phyloP scores from a whole-genome alignment of 495 filamentous ascomycete species.

The Annulohypoxylon maeteangense region DNA sequence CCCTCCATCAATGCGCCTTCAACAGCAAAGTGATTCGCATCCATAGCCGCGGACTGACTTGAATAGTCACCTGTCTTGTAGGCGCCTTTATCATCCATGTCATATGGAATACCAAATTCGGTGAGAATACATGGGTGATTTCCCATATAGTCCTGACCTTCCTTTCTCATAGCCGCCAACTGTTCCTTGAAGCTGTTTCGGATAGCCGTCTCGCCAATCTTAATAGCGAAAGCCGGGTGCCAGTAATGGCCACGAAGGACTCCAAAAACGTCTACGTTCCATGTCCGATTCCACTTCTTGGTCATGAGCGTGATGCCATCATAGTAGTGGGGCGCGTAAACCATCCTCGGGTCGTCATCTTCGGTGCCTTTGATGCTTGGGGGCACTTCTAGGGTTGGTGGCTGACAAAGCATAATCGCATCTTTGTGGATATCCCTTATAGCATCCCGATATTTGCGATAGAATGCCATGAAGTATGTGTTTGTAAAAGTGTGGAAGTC shows the following conservation, averaged over 20 bases:
- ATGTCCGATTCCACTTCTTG: slow-evolving; percentile 97
- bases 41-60: slow-evolving; percentile 92
- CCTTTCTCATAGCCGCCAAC: slow-evolving; percentile 84
- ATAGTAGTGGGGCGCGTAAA: slow-evolving; percentile 95
- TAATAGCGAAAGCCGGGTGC: slow-evolving; percentile 88
- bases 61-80: slow-evolving; percentile 97
- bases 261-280: slow-evolving; percentile 96
- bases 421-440: slow-evolving; percentile 80
- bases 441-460: slow-evolving; percentile 76
- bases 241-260: slow-evolving; percentile 88
- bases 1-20: slow-evolving; percentile 84
- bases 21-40: slow-evolving; percentile 94
- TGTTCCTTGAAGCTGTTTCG: slow-evolving; percentile 94
- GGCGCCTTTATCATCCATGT: slow-evolving; percentile 96
- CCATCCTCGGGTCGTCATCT: slow-evolving; percentile 90
- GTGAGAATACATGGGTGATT: slow-evolving; percentile 90
- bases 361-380: slow-evolving; percentile 85
- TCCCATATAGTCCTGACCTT: slow-evolving; percentile 91
- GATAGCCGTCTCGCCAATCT: slow-evolving; percentile 93
- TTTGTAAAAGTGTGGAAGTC: slow-evolving; percentile 89
- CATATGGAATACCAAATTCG: slow-evolving; percentile 97
- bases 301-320: slow-evolving; percentile 96
- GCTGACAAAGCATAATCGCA: slow-evolving; percentile 90
- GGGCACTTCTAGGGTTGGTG: slow-evolving; percentile 90
- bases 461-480: slow-evolving; percentile 87